A percentile compares a stretch with the other conserved stretches of the same genome.
These are phyloP conservation scores for Exophiala calicioides DNA, from an alignment of 2,329 filamentous ascomycete species.

Conservation along the genomic window DNA sequence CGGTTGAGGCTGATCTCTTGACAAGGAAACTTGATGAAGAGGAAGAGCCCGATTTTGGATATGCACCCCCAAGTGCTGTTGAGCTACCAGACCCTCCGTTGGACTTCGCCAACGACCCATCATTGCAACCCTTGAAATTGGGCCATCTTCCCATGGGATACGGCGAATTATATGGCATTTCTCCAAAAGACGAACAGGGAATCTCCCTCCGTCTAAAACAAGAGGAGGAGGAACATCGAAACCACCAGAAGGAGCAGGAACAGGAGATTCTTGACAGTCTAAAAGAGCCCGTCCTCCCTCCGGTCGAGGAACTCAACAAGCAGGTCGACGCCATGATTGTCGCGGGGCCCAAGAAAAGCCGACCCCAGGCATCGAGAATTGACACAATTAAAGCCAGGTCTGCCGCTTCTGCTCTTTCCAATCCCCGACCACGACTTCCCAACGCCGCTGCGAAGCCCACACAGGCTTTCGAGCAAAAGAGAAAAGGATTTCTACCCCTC, in stretches of 20 bases:
- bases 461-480: slow-evolving; percentile 42
- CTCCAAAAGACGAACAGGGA: slow-evolving; percentile 55
- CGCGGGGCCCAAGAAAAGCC: slow-evolving; percentile 57
- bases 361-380: slow-evolving; percentile 32
- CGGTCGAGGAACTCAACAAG: slow-evolving; percentile 39
- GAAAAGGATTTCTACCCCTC: slow-evolving; percentile 37
- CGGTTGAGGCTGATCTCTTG: slow-evolving; percentile 32
- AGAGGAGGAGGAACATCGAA: slow-evolving; percentile 68
- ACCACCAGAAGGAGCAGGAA: slow-evolving; percentile 62
- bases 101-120: slow-evolving; percentile 50
- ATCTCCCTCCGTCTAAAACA: slow-evolving; percentile 62
- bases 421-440: slow-evolving; percentile 36
- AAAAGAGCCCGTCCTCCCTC: slow-evolving; percentile 31
- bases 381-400: slow-evolving; percentile 44
- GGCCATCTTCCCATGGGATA: slow-evolving; percentile 56
- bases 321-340: slow-evolving; percentile 67
- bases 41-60: slow-evolving; percentile 77
- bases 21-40: slow-evolving; percentile 49
- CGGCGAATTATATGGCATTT: slow-evolving; percentile 50
- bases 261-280: slow-evolving; percentile 40
- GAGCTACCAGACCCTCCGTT: slow-evolving; percentile 49
- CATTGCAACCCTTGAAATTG: slow-evolving; percentile 54
- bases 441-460: slow-evolving; percentile 38
- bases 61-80: slow-evolving; percentile 72
- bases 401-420: slow-evolving; percentile 43